These are phyloP conservation scores for Aspergillus hancockii DNA, from an alignment of 495 filamentous ascomycete genomes.

Conservation along the genomic window DNA sequence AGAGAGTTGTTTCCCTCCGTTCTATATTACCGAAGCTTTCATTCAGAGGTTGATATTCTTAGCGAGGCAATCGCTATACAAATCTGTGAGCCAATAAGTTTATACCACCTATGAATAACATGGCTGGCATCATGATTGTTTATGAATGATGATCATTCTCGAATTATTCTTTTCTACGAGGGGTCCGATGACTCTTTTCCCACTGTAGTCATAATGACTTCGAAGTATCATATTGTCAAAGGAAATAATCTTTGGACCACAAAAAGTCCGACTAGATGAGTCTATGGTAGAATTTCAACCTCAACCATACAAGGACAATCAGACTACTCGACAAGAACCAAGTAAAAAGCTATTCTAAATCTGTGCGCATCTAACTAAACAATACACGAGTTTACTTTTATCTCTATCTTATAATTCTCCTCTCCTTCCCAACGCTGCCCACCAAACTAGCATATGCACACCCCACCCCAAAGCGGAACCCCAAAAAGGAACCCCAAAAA, in stretches of 20 bases:
- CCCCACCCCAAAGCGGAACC: not conserved
- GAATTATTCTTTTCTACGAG: not conserved
- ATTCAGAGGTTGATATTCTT: conserved; percentile 16
- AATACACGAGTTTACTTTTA: no score
- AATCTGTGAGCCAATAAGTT: not conserved
- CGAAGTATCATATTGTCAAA: no score
- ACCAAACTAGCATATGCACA: not conserved
- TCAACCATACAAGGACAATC: no score
- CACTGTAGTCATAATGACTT: no score
- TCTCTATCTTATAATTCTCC: not conserved
- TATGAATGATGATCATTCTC: not conserved
- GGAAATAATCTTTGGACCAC: no score
- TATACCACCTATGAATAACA: not conserved
- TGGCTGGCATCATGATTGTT: not conserved
- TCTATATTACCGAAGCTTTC: conserved; percentile 22
- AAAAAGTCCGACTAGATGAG: no score
- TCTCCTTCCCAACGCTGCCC: not conserved
- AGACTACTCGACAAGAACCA: no score
- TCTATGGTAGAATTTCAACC: no score
- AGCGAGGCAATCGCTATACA: not conserved
- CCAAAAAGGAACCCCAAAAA: not conserved
- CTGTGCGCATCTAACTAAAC: no score
- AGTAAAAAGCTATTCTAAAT: no score
- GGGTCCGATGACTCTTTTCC: no score
- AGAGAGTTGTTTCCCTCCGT: conserved; percentile 23